Conservation (phyloP, 148 eudicot genomes). For the Rhododendron molle region DNA sequence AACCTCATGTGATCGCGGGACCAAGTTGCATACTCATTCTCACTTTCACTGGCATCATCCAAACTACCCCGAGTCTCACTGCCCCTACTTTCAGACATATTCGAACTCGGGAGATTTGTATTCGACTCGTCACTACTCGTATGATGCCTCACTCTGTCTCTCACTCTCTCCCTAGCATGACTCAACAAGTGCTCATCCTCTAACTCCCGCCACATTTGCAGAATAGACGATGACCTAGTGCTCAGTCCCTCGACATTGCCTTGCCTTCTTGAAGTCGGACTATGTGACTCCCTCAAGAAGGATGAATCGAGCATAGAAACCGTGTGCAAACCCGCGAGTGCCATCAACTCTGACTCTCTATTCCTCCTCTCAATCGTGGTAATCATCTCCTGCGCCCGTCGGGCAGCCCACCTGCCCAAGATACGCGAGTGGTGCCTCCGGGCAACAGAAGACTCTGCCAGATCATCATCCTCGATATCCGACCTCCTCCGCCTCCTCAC, state of each 20-base stretch:
- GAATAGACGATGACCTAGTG: slow-evolving; percentile 66
- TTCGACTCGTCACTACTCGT: slow-evolving; percentile 56
- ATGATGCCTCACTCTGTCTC: slow-evolving; percentile 69
- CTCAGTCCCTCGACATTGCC: slow-evolving; percentile 72
- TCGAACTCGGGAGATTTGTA: slow-evolving; percentile 52
- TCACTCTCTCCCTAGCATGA: slow-evolving; percentile 70
- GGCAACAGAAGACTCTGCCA: slow-evolving; percentile 95
- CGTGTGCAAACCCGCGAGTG: slow-evolving; percentile 87
- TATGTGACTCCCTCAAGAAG: slow-evolving; percentile 78
- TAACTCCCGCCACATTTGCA: slow-evolving; percentile 98
- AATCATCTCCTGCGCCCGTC: slow-evolving; percentile 95
- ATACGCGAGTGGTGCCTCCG: slow-evolving; percentile 83
- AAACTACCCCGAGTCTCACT: slow-evolving; percentile 56
- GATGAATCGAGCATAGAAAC: slow-evolving; percentile 98
- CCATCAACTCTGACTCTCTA: slow-evolving; percentile 91
- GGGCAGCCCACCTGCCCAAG: slow-evolving; percentile 89
- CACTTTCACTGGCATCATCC: slow-evolving; percentile 67
- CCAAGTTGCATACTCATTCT: slow-evolving; percentile 69
- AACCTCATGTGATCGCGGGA: slow-evolving; percentile 54
- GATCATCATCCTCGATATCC: slow-evolving; percentile 88
- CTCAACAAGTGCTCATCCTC: slow-evolving; percentile 76
- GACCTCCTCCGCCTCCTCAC: slow-evolving; percentile 86
- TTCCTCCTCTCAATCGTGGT: slow-evolving; percentile 93
- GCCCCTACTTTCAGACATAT: slow-evolving; percentile 44
- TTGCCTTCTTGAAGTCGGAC: slow-evolving; percentile 71